These are phyloP conservation scores for Trifolium repens DNA, from an alignment of 306 rosid genomes.

Conservation along the genomic window DNA sequence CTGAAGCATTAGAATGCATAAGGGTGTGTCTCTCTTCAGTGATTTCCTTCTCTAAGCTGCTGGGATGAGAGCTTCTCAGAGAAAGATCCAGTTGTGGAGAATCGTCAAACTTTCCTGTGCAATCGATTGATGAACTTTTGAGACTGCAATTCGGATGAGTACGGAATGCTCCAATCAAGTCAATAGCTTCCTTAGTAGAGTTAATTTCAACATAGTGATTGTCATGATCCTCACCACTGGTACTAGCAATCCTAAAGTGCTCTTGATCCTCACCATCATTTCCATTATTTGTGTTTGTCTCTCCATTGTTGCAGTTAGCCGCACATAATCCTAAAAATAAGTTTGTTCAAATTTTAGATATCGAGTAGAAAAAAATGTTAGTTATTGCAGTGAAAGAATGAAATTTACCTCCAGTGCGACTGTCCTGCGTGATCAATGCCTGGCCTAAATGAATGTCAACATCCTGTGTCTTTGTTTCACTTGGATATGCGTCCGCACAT, in stretches of 20 bases:
- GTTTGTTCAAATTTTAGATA: constrained; percentile 38
- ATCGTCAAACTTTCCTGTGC: constrained; percentile 55
- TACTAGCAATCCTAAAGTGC: constrained; percentile 47
- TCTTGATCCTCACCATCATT: constrained; percentile 56
- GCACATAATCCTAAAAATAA: constrained; percentile 53
- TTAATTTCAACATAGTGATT: constrained; percentile 53
- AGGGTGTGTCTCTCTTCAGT: constrained; percentile 66
- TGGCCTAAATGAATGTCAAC: constrained; percentile 52
- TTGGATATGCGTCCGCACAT: constrained; percentile 49
- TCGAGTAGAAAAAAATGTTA: constrained; percentile 19
- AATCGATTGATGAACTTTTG: constrained; percentile 56
- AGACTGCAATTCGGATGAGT: constrained; percentile 51
- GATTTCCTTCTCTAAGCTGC: constrained; percentile 56
- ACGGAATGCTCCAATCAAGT: constrained; percentile 68
- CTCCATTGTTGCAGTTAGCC: constrained; percentile 47
- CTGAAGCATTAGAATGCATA: constrained; percentile 79
- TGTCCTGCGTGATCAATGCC: constrained; percentile 47
- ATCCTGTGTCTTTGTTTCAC: constrained; percentile 52
- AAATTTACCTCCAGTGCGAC: constrained; percentile 63
- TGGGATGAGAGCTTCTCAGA: constrained; percentile 68
- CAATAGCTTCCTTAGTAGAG: constrained; percentile 66
- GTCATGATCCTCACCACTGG: constrained; percentile 61
- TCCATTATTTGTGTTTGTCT: constrained; percentile 47
- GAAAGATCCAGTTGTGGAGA: constrained; percentile 85
- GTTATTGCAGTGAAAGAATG: constrained; percentile 25